These are phyloP conservation scores for Aspergillus sp. DNA, from an alignment of 2,329 filamentous ascomycete species.

Conservation along the genomic window DNA sequence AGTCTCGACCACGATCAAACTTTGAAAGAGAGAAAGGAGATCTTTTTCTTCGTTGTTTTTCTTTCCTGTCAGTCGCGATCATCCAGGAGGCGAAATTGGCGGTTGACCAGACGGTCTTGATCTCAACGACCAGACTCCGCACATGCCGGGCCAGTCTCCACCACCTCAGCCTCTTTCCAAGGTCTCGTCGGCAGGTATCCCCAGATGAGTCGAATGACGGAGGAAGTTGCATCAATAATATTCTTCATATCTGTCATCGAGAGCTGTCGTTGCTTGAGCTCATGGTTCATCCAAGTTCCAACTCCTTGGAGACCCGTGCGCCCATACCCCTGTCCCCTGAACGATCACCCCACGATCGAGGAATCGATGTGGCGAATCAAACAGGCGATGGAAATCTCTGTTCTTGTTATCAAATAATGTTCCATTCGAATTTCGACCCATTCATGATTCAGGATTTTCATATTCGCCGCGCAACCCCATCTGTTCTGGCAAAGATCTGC, in stretches of 20 bases:
- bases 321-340: background rate
- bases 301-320: background rate
- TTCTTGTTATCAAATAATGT: background rate
- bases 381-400: background rate
- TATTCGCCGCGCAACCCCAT: conserved; percentile 1
- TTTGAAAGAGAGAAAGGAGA: conserved; percentile 4
- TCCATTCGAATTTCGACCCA: background rate
- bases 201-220: background rate
- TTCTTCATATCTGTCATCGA: background rate
- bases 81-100: background rate
- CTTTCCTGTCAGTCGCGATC: background rate
- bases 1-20: conserved; percentile 5
- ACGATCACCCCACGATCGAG: background rate
- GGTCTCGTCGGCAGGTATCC: background rate
- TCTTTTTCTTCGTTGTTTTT: background rate
- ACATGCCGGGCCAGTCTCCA: background rate
- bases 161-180: background rate
- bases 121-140: background rate
- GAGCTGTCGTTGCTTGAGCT: background rate
- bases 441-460: background rate
- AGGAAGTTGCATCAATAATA: background rate
- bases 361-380: background rate
- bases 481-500: conserved; percentile 7
- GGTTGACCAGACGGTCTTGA: background rate
- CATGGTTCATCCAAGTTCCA: background rate